Percentiles rank a stretch among this genome's conserved stretches.
phyloP scores from a whole-genome alignment of 768 basidiomycete species.

The Amanita subjunquillea region DNA sequence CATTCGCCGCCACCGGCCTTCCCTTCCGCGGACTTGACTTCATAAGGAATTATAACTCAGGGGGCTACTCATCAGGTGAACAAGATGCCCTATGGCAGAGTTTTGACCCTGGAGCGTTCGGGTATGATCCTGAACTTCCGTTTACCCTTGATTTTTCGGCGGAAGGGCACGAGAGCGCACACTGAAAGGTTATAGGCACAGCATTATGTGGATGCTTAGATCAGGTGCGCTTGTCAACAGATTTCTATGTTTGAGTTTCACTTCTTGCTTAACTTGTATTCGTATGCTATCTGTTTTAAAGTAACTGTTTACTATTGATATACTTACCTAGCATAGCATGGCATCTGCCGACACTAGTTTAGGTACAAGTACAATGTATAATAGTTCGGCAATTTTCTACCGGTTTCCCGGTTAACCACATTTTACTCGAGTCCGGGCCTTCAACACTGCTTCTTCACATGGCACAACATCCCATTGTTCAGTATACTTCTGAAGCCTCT shows the following conservation, averaged over 20 bases:
- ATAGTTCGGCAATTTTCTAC: neutral
- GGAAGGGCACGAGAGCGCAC: conserved; percentile 25
- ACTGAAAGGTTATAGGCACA: conserved; percentile 9
- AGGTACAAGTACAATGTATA: neutral
- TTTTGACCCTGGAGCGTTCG: conserved; percentile 68
- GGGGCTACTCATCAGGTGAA: conserved; percentile 34
- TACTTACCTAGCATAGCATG: neutral
- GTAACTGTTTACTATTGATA: neutral
- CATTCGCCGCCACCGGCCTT: conserved; percentile 63
- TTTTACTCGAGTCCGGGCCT: too few species aligned
- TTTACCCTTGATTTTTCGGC: conserved; percentile 43
- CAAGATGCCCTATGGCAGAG: conserved; percentile 48
- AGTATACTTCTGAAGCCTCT: conserved; percentile 73
- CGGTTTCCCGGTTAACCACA: neutral
- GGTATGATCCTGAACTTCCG: conserved; percentile 67
- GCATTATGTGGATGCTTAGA: neutral
- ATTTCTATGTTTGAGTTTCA: neutral
- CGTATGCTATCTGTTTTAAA: neutral
- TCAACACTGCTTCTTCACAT: conserved; percentile 20
- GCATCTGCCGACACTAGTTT: too few species aligned
- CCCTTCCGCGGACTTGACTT: conserved; percentile 81
- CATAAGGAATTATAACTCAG: conserved; percentile 66
- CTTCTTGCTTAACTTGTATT: conserved; percentile 3
- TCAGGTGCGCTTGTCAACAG: neutral
- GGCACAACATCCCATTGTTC: conserved; percentile 61